Evolutionary conservation across 352 stramenopile species (phyloP).

Genomic region (Globisporangium cederbergense): DNA sequence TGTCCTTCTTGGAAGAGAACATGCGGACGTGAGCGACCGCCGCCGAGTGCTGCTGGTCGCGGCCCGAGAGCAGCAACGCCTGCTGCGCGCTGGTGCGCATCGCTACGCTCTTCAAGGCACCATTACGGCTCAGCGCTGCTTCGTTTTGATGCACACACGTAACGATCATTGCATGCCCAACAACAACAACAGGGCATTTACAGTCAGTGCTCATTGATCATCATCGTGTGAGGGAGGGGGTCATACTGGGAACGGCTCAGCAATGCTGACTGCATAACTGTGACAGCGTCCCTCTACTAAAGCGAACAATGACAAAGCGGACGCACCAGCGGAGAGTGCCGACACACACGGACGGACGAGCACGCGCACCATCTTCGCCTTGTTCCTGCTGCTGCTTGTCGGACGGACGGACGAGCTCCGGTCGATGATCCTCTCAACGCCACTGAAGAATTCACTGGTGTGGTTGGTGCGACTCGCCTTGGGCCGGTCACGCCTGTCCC

Average conservation of each 20-base stretch:
- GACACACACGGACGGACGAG: constrained; percentile 60
- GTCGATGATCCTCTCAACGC: constrained; percentile 9
- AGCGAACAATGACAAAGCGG: background rate
- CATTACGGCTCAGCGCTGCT: constrained; percentile 21
- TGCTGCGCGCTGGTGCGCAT: constrained; percentile 21
- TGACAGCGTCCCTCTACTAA: background rate
- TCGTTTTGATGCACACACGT: background rate
- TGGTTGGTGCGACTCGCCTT: constrained; percentile 2
- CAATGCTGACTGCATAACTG: background rate
- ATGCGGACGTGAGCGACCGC: constrained; percentile 16
- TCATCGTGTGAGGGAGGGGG: background rate
- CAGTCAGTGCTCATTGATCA: background rate
- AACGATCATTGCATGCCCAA: background rate
- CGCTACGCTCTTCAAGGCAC: constrained; percentile 18
- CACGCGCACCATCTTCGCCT: constrained; percentile 58
- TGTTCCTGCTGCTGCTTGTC: constrained; percentile 5
- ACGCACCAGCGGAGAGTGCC: constrained; percentile 9
- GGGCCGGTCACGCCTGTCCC: constrained; percentile 1
- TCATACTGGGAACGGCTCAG: background rate
- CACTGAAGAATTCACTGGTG: constrained; percentile 20
- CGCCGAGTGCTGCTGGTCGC: constrained; percentile 4
- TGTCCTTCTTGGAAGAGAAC: constrained; percentile 57
- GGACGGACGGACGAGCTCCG: constrained; percentile 1
- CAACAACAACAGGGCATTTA: background rate
- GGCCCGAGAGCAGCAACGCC: constrained; percentile 12